Evolutionary conservation across 139 green algal genomes (phyloP).

Genomic region (Penium margaritaceum): DNA sequence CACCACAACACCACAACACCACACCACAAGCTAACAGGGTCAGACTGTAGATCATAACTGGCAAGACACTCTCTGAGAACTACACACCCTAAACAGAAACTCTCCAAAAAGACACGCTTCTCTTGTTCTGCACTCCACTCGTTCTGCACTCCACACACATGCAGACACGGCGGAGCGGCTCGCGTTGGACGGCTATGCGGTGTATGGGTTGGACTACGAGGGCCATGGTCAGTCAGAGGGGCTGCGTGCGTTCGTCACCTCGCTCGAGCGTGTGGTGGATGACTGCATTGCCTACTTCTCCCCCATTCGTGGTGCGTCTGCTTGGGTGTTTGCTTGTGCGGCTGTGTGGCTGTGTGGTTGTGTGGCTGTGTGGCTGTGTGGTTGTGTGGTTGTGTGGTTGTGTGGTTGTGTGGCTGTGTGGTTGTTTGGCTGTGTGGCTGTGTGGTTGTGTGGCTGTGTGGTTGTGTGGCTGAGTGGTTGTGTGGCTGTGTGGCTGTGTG

Average conservation of each 20-base stretch:
- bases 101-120: too few species aligned
- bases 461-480: too few species aligned
- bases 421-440: background rate
- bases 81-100: too few species aligned
- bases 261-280: constrained; percentile 1
- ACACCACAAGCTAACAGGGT: too few species aligned
- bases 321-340: background rate
- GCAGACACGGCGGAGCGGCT: constrained; percentile 26
- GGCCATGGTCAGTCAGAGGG: constrained; percentile 35
- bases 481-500: too few species aligned
- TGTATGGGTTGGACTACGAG: constrained; percentile 40
- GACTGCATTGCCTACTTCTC: constrained; percentile 7
- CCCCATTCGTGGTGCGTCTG: background rate
- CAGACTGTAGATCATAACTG: too few species aligned
- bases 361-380: background rate
- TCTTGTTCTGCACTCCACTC: too few species aligned
- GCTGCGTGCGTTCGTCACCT: background rate
- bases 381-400: background rate
- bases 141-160: background rate
- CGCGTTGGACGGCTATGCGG: constrained; percentile 30
- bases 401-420: background rate
- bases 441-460: too few species aligned
- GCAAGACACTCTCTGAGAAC: too few species aligned
- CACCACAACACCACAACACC: too few species aligned
- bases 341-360: background rate